Percentiles rank a stretch among this genome's conserved stretches.
These are phyloP conservation scores for Aspergillus puulaauensis DNA, from an alignment of 2,329 filamentous ascomycete species.

Conservation along the genomic window DNA sequence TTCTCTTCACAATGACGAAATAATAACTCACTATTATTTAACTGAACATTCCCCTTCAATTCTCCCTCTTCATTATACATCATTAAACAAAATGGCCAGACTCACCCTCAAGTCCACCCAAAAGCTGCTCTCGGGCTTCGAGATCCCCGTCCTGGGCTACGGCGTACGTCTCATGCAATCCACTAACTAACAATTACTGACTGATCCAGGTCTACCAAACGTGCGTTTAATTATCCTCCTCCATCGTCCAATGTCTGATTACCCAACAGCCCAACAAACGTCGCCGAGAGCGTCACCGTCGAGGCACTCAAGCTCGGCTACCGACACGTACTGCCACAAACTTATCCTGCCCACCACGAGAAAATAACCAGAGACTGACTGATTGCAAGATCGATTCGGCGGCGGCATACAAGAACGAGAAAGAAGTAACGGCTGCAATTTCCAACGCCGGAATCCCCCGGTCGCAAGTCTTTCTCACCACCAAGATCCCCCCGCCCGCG, in stretches of 20 bases:
- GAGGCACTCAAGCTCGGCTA: constrained; percentile 59
- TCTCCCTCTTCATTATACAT: no score
- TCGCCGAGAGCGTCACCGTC: constrained; percentile 57
- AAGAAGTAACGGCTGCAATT: constrained; percentile 54
- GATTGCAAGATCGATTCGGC: constrained; percentile 56
- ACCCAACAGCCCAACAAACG: constrained; percentile 50
- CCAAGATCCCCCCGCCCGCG: constrained; percentile 54
- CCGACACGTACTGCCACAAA: constrained; percentile 48
- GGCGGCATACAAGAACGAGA: constrained; percentile 59
- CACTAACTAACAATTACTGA: no score
- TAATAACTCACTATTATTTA: no score
- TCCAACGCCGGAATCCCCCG: constrained; percentile 52
- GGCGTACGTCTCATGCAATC: constrained; percentile 32
- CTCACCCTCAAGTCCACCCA: constrained; percentile 36
- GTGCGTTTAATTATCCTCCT: constrained; percentile 21
- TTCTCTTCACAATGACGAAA: no score
- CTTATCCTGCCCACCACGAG: no score
- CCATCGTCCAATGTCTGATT: not conserved
- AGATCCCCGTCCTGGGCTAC: constrained; percentile 43
- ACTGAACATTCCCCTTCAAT: no score
- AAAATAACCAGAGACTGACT: not conserved
- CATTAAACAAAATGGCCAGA: not conserved
- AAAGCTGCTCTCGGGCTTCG: constrained; percentile 40
- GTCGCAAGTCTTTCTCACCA: constrained; percentile 61
- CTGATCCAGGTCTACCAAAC: constrained; percentile 39